Base-by-base conservation (phyloP, 2,329 filamentous ascomycete species). In the Escovopsis sp. region DNA sequence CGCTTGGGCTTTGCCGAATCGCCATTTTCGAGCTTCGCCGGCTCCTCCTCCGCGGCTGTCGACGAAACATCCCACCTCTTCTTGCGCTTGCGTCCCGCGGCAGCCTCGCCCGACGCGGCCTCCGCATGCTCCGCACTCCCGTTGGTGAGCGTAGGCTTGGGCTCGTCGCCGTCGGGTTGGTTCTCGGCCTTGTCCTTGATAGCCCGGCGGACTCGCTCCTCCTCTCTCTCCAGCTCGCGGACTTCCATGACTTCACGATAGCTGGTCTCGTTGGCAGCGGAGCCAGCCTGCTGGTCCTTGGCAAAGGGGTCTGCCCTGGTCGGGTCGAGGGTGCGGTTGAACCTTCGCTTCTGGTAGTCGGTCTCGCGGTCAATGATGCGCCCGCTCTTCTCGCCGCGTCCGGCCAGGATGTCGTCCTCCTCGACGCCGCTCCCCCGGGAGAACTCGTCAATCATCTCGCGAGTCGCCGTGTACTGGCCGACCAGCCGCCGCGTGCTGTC, bases 291-390 rank as follows among this genome's bases (percentile, higher is more conserved):
- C 47, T 76, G 68, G 56, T 88, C 84, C 48, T 80, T 76, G 24
- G 84, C 82, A 56, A 94, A 94, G 1, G 86, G 81, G 57, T 94
- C 87, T 47, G 80, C 84, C 54, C 86, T 79, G 8, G 84, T 87
- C 5, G 88, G 87, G 16, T 86, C 91, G 48, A 96, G 70, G 40
- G 76, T 79, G 47, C 91, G 86, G 58, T 94, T 81, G 61, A 94
- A 93, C 45, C 88, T 79, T 50, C 88, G 84, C 65, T 94, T 94
- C 65, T 98, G 93, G 59, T 98, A 98, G 57, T 96, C 89, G 48
- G 87, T 93, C 68, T 96, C 89, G 54, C 91, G 82, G 57, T 93
- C 89, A 46, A 81, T 72, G 56, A 98, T 96, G 53, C 89, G 81
- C 44, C 83, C 87, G 59, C 86, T 84, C 64, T 89, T 84, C 68